Conservation (phyloP, 1,284 basidiomycete genomes). For the Naganishia sp. region DNA sequence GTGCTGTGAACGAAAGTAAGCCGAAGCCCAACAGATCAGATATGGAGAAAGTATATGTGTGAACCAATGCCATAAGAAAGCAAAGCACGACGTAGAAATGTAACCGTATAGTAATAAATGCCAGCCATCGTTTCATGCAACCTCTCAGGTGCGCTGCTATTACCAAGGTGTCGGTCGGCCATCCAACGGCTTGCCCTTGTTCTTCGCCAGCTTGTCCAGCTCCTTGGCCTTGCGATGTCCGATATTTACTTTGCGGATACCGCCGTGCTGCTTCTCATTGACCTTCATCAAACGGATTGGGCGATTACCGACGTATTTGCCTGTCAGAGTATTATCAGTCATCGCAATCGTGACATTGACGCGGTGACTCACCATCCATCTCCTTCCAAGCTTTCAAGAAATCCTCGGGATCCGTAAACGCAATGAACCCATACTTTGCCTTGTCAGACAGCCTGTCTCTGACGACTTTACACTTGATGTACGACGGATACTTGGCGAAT, state of each 20-base stretch:
- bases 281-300: slow-evolving; percentile 85
- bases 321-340: slow-evolving; percentile 55
- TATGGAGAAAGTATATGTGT: too few species aligned
- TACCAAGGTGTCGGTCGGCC: slow-evolving; percentile 50
- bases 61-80: background rate
- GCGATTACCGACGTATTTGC: slow-evolving; percentile 94
- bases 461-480: slow-evolving; percentile 92
- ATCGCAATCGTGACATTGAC: slow-evolving; percentile 15
- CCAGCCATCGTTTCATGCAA: background rate
- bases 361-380: slow-evolving; percentile 78
- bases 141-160: too few species aligned
- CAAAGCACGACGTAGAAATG: background rate
- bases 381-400: slow-evolving; percentile 99
- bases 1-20: background rate
- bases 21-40: too few species aligned
- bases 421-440: slow-evolving; percentile 97
- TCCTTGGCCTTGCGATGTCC: slow-evolving; percentile 53
- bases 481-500: slow-evolving; percentile 88
- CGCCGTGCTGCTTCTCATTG: slow-evolving; percentile 85
- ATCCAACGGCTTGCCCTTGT: slow-evolving; percentile 51
- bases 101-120: background rate
- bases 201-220: slow-evolving; percentile 51
- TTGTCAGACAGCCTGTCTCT: slow-evolving; percentile 71
- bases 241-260: slow-evolving; percentile 74
- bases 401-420: slow-evolving; percentile 97